A percentile compares a stretch with the other conserved stretches of the same genome.
phyloP scores from a whole-genome alignment of 257 asterid genomes.

The Rauvolfia tetraphylla region DNA sequence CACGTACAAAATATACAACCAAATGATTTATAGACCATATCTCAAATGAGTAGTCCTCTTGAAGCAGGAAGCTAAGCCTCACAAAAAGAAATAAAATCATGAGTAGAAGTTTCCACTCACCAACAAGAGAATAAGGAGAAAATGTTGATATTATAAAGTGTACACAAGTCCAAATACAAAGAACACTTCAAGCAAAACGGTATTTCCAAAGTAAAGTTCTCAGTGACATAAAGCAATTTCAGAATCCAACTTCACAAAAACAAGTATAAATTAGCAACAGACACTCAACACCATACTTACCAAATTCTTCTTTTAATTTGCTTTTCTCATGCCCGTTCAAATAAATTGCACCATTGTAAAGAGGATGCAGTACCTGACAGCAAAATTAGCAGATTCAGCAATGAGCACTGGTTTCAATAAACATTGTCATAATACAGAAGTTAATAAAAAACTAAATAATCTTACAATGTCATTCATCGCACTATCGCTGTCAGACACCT shows the following conservation, averaged over 20 bases:
- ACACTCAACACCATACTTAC: constrained; percentile 40
- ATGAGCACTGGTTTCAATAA: neutral
- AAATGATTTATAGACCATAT: neutral
- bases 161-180: neutral
- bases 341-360: constrained; percentile 61
- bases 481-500: constrained; percentile 29
- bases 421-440: neutral
- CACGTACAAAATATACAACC: neutral
- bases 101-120: neutral
- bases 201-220: neutral
- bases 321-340: constrained; percentile 64
- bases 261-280: neutral
- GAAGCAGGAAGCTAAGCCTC: neutral
- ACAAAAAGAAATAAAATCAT: neutral
- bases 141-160: neutral
- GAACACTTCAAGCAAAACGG: neutral
- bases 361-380: constrained; percentile 62
- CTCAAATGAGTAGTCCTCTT: neutral
- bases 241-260: neutral
- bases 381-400: constrained; percentile 26
- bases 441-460: neutral
- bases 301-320: constrained; percentile 80
- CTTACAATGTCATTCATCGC: constrained; percentile 43
- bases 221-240: neutral
- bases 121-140: constrained; percentile 1